Evolutionary conservation across 768 basidiomycete species (phyloP).

Genomic region (Tricholoma matsutake): DNA sequence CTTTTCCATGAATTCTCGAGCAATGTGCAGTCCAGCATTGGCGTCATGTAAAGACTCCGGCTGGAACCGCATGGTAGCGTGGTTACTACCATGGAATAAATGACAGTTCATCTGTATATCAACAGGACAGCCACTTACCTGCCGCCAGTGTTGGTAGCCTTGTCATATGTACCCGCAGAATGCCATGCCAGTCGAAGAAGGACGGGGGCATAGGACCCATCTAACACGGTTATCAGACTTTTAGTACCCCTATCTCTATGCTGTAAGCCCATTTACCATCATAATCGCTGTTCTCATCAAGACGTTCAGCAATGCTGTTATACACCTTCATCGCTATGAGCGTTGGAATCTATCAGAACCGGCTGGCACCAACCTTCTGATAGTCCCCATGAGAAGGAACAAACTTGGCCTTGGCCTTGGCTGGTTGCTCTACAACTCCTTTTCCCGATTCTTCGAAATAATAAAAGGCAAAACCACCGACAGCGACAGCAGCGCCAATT

Average conservation of each 20-base stretch:
- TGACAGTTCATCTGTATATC: conserved; percentile 4
- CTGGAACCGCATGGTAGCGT: conserved; percentile 96
- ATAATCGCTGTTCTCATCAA: conserved; percentile 79
- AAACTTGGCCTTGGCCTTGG: conserved; percentile 66
- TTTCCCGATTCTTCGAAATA: conserved; percentile 45
- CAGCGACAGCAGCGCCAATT: conserved; percentile 55
- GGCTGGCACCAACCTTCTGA: conserved; percentile 61
- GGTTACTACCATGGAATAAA: conserved; percentile 58
- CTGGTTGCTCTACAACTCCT: conserved; percentile 56
- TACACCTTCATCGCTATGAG: conserved; percentile 60
- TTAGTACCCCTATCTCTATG: conserved; percentile 3
- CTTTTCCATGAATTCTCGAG: conserved; percentile 80
- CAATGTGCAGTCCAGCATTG: conserved; percentile 79
- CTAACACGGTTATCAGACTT: conserved; percentile 32
- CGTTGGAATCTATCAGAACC: background rate
- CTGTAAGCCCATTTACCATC: conserved; percentile 56
- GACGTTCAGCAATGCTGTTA: conserved; percentile 75
- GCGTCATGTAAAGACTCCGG: conserved; percentile 84
- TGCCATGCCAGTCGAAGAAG: conserved; percentile 93
- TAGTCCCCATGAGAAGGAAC: conserved; percentile 82
- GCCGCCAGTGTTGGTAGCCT: conserved; percentile 71
- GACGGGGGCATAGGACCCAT: conserved; percentile 87
- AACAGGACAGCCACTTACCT: conserved; percentile 45
- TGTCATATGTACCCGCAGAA: conserved; percentile 89
- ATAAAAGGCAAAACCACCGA: conserved; percentile 65